A percentile compares a stretch with the other conserved stretches of the same genome.
phyloP scores from a whole-genome alignment of 805 yeast genomes.

The Metschnikowia amazonensis region DNA sequence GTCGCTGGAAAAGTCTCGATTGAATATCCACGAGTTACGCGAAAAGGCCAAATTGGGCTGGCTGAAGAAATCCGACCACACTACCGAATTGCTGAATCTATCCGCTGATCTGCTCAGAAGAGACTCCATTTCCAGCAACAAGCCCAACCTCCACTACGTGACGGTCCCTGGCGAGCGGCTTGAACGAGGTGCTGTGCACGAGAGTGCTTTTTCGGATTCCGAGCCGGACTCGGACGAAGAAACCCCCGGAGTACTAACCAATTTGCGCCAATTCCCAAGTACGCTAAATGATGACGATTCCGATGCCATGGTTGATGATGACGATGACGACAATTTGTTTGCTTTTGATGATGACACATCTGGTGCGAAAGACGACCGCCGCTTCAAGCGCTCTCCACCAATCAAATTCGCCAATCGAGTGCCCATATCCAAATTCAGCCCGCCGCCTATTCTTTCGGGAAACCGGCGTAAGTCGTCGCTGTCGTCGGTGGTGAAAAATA shows the following conservation, averaged over 20 bases:
- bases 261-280: background rate
- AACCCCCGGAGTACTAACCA: constrained; percentile 12
- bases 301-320: constrained; percentile 33
- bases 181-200: constrained; percentile 6
- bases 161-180: constrained; percentile 40
- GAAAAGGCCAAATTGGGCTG: constrained; percentile 38
- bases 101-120: constrained; percentile 29
- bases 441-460: constrained; percentile 31
- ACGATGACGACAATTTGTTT: constrained; percentile 25
- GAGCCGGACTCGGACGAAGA: constrained; percentile 29
- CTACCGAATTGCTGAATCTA: constrained; percentile 14
- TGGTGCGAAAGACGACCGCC: background rate
- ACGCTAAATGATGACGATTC: constrained; percentile 21
- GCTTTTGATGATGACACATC: constrained; percentile 26
- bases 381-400: constrained; percentile 29
- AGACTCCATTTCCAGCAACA: constrained; percentile 49
- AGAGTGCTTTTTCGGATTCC: constrained; percentile 29
- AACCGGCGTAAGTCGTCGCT: constrained; percentile 30
- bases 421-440: constrained; percentile 32
- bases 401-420: constrained; percentile 42
- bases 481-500: constrained; percentile 21
- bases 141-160: constrained; percentile 42
- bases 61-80: constrained; percentile 30
- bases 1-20: constrained; percentile 23
- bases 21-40: constrained; percentile 31